phyloP scores from a whole-genome alignment of 495 filamentous ascomycete genomes.

The Penicillium argentinense region DNA sequence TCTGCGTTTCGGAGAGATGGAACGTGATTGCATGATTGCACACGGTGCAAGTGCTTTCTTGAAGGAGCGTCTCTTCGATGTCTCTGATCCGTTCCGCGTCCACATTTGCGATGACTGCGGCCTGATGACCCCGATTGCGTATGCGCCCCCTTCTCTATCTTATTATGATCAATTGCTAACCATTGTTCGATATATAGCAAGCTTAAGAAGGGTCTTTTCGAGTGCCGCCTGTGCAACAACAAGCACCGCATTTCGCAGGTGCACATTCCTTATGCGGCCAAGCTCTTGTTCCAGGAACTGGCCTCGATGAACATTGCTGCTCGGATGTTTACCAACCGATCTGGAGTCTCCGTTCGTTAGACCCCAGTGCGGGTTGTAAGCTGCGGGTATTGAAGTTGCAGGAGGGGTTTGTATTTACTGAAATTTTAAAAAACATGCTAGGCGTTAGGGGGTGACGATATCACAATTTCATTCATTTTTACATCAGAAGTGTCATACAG shows the following conservation, averaged over 20 bases:
- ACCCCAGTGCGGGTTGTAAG: no score
- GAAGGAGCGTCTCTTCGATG: slow-evolving; percentile 96
- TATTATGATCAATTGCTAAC: background rate
- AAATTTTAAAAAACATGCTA: no score
- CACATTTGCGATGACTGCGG: slow-evolving; percentile 99
- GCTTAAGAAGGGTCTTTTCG: slow-evolving; percentile 88
- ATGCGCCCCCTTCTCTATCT: slow-evolving; percentile 47
- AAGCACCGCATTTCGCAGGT: slow-evolving; percentile 97
- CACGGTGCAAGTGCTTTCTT: slow-evolving; percentile 95
- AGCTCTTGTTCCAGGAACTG: slow-evolving; percentile 97
- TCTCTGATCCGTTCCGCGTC: slow-evolving; percentile 96
- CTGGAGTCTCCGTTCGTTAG: slow-evolving; percentile 51
- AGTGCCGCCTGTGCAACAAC: slow-evolving; percentile 96
- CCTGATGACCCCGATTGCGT: slow-evolving; percentile 98
- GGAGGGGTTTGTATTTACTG: no score
- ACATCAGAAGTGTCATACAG: no score
- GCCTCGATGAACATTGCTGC: slow-evolving; percentile 97
- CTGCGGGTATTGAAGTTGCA: no score
- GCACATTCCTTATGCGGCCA: slow-evolving; percentile 96
- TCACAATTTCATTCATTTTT: no score
- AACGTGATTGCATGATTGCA: slow-evolving; percentile 99
- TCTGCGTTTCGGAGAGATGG: slow-evolving; percentile 99
- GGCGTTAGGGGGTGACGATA: no score
- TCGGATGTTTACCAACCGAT: slow-evolving; percentile 85
- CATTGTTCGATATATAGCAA: slow-evolving; percentile 59